These are phyloP conservation scores for Stemphylium lycopersici DNA, from an alignment of 2,329 filamentous ascomycete species.

Conservation along the genomic window DNA sequence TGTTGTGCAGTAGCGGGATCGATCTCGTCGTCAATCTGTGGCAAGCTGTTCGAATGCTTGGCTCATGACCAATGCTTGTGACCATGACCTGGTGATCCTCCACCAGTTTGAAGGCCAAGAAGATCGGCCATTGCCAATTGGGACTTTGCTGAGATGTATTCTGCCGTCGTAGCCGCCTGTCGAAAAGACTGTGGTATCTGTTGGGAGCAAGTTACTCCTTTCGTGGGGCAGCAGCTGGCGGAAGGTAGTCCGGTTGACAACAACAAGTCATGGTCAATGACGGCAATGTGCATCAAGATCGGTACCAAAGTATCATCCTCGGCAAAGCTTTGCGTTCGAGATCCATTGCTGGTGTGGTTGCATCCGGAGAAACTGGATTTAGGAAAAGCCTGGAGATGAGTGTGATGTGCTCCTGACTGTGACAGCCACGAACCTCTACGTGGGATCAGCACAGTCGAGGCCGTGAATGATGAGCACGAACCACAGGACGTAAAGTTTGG, in stretches of 20 bases:
- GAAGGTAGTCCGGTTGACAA: slow-evolving; percentile 1
- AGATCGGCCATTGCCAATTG: not conserved
- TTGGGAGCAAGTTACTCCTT: not conserved
- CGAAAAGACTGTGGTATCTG: not conserved
- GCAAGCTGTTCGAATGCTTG: not conserved
- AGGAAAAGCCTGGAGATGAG: not conserved
- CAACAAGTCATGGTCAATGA: slow-evolving; percentile 3
- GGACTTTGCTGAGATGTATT: not conserved
- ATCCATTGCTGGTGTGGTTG: not conserved
- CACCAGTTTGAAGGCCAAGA: slow-evolving; percentile 2
- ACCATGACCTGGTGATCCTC: slow-evolving; percentile 3
- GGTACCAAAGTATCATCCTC: not conserved
- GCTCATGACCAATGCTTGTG: not conserved
- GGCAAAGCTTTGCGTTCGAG: not conserved
- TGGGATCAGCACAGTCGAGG: slow-evolving; percentile 1
- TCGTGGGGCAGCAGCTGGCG: slow-evolving; percentile 1
- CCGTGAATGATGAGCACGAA: slow-evolving; percentile 1
- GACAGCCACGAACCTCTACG: not conserved
- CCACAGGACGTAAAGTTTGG: slow-evolving; percentile 1
- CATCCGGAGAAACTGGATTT: not conserved
- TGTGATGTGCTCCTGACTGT: not conserved
- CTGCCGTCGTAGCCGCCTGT: not conserved
- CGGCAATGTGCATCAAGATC: slow-evolving; percentile 1
- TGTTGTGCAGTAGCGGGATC: slow-evolving; percentile 12
- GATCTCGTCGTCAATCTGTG: not conserved